Evolutionary conservation across 23 red algal genomes (phyloP).

Genomic region (Gracilaria domingensis): DNA sequence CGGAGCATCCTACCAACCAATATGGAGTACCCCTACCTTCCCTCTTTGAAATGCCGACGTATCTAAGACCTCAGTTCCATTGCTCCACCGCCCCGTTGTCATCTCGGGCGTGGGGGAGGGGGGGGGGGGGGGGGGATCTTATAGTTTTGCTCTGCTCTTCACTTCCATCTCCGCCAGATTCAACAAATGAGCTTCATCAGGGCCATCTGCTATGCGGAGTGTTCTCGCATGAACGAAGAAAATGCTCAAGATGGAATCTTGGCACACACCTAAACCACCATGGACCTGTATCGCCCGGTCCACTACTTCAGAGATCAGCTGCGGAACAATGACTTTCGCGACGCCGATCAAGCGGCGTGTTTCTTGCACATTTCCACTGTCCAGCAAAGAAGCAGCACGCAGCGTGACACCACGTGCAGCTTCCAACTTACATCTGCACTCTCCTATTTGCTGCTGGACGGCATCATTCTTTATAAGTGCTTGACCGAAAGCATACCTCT

Average conservation of each 20-base stretch:
- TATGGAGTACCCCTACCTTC: no score
- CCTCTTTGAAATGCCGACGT: no score
- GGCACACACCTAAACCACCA: constrained; percentile 84
- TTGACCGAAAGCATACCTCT: constrained; percentile 66
- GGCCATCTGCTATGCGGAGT: constrained; percentile 91
- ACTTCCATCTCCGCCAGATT: constrained; percentile 58
- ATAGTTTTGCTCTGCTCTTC: constrained; percentile 21
- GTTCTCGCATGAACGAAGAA: constrained; percentile 72
- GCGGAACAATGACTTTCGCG: constrained; percentile 76
- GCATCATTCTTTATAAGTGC: constrained; percentile 63
- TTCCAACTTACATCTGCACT: constrained; percentile 76
- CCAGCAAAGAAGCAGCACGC: constrained; percentile 45
- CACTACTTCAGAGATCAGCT: constrained; percentile 60
- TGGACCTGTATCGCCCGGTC: constrained; percentile 85
- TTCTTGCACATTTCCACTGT: constrained; percentile 38
- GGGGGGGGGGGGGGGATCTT: neutral
- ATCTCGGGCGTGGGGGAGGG: no score
- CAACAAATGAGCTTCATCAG: constrained; percentile 84
- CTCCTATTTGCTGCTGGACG: constrained; percentile 63
- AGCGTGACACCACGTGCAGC: constrained; percentile 33
- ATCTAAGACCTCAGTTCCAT: no score
- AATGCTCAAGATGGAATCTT: constrained; percentile 75
- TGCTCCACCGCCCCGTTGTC: no score
- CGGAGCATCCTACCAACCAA: no score
- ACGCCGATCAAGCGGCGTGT: constrained; percentile 56